Percentiles rank a stretch among this genome's conserved stretches.
phyloP scores from a whole-genome alignment of 805 yeast genomes.

The Kodamaea hsintzibuensis region DNA sequence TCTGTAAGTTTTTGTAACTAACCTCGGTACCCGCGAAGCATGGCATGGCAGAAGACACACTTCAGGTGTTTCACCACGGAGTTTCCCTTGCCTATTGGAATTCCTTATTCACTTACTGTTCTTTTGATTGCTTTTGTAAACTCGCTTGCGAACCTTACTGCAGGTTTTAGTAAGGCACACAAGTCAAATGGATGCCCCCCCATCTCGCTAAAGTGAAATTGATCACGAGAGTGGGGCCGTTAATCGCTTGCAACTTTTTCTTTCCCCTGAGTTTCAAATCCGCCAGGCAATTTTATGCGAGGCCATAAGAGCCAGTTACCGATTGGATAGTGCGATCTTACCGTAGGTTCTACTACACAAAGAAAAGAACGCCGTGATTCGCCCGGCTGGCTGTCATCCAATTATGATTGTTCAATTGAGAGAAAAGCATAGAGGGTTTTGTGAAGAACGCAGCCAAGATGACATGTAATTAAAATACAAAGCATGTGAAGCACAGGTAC shows the following conservation, averaged over 20 bases:
- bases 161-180: conserved; percentile 2
- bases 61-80: background rate
- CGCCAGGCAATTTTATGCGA: background rate
- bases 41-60: too few relatives aligned
- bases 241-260: background rate
- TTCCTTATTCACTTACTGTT: background rate
- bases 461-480: background rate
- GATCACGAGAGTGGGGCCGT: background rate
- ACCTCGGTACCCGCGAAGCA: background rate
- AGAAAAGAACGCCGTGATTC: background rate
- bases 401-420: background rate
- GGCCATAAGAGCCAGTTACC: background rate
- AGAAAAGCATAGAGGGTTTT: too few relatives aligned
- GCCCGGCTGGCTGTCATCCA: background rate
- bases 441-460: background rate
- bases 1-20: background rate
- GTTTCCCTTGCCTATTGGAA: background rate
- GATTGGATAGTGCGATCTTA: background rate
- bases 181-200: background rate
- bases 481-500: background rate
- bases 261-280: background rate
- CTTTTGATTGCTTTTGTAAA: background rate
- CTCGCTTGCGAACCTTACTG: background rate
- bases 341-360: background rate
- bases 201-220: background rate